Evolutionary conservation across 208 protist genomes (phyloP), one percentile per base, ranked within the genome.

Genomic region (Trypanosoma cruzi): DNA sequence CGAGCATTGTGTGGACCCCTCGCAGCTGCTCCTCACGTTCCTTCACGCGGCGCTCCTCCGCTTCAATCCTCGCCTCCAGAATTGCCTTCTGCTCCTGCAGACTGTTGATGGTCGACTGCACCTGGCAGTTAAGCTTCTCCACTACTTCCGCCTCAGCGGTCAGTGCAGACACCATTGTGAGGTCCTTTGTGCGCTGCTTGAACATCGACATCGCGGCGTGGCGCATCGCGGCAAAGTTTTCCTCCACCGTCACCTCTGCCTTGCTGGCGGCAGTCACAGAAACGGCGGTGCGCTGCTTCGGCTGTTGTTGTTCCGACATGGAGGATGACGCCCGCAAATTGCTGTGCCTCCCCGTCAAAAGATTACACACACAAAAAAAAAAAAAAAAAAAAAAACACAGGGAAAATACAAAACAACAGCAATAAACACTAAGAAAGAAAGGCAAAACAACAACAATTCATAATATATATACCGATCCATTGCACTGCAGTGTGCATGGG

Each of bases 131-230:
- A 6, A 67, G 69, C 56, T 77, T 14, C 52, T 81, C 67, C 34
- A 68, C 40, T 40, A 67, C 56, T 16, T 71, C 48, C 14, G 66
- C 46, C 40, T 73, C 69, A 4, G 69, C 58, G 20, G 70, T 75
- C 16, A 89, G 73, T 5, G 77, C 36, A 7, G 81, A 68, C 4
- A 91, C 75, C 34, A 76, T 82, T 14, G 89, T 95, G 65, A 95
- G 86, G 65, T 95, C 89, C 34, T 86, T 86, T 18, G 86, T 93
- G 59, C 86, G 86, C 70, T 95, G 89, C 64, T 91, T 84, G 63
- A 95, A 93, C 82, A 95, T 87, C 42, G 73, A 71, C 42, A 88
- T 36, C 1, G 89, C 89, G 1, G 83, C 83, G 37, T 88, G 73
- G 20, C 86, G 84, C 79, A 92, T 80, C 0, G 85, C 86, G 37